These are phyloP conservation scores for Fusarium setosum DNA, from an alignment of 2,329 filamentous ascomycete species.

Conservation along the genomic window DNA sequence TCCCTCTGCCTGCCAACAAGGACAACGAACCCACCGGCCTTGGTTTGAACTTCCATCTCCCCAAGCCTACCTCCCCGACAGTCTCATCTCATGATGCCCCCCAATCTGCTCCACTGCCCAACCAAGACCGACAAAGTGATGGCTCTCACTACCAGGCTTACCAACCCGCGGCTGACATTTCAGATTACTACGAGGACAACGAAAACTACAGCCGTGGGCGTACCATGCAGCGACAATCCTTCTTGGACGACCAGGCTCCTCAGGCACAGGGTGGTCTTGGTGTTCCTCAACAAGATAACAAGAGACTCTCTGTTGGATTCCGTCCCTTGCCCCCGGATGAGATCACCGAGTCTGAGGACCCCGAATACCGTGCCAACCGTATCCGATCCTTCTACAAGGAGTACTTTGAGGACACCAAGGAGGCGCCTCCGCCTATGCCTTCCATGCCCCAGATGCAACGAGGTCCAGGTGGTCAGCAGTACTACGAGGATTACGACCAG, in stretches of 20 bases:
- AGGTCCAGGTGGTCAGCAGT: constrained; percentile 51
- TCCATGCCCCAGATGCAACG: constrained; percentile 46
- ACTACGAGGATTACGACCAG: constrained; percentile 82
- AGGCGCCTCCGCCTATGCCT: constrained; percentile 55
- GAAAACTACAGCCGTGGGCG: constrained; percentile 50
- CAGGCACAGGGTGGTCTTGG: constrained; percentile 55
- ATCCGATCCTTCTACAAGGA: constrained; percentile 99
- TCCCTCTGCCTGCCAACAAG: constrained; percentile 41
- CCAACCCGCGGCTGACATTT: constrained; percentile 44
- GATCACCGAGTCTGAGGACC: constrained; percentile 82
- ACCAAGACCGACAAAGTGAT: constrained; percentile 27
- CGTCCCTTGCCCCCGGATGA: constrained; percentile 91
- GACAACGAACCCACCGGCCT: constrained; percentile 45
- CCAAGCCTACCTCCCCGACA: constrained; percentile 43
- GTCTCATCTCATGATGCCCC: constrained; percentile 32
- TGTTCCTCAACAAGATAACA: constrained; percentile 65
- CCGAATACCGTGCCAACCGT: constrained; percentile 92
- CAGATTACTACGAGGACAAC: constrained; percentile 49
- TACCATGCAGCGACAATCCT: constrained; percentile 45
- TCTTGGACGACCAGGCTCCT: constrained; percentile 42
- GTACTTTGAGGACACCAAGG: constrained; percentile 90
- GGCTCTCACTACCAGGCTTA: constrained; percentile 37
- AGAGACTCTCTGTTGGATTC: constrained; percentile 76
- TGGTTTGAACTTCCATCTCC: constrained; percentile 51
- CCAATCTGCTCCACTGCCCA: constrained; percentile 34